Evolutionary conservation across 2,329 filamentous ascomycete species (phyloP).

Genomic region (Helotiales sp.): DNA sequence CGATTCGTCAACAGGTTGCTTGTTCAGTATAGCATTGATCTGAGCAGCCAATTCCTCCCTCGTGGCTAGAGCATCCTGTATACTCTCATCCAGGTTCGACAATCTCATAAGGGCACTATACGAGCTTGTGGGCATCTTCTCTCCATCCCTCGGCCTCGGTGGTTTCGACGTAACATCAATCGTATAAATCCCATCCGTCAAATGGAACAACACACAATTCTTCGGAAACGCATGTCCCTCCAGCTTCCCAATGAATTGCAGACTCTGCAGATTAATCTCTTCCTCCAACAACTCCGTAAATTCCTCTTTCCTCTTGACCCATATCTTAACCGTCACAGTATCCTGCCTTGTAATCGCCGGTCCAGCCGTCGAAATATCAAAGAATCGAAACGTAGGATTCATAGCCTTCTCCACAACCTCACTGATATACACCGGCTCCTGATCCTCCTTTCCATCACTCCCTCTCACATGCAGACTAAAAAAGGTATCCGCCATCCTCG

Average conservation of each 20-base stretch:
- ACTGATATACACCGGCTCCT: conserved; percentile 84
- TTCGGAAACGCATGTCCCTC: conserved; percentile 70
- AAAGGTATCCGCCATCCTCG: conserved; percentile 81
- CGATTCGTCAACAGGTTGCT: conserved; percentile 43
- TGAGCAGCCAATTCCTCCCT: conserved; percentile 73
- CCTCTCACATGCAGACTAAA: conserved; percentile 76
- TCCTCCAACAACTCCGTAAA: conserved; percentile 72
- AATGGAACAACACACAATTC: conserved; percentile 83
- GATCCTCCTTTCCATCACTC: conserved; percentile 37
- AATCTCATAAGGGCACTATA: conserved; percentile 88
- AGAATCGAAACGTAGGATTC: conserved; percentile 88
- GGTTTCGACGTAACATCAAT: conserved; percentile 59
- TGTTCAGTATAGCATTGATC: conserved; percentile 62
- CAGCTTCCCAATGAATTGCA: conserved; percentile 79
- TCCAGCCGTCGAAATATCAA: conserved; percentile 68
- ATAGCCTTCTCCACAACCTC: conserved; percentile 78
- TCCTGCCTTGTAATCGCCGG: conserved; percentile 66
- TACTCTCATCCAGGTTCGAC: conserved; percentile 84
- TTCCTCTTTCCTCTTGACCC: conserved; percentile 59
- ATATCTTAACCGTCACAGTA: conserved; percentile 68
- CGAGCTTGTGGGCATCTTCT: conserved; percentile 65
- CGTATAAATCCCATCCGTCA: conserved; percentile 84
- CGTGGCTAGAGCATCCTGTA: conserved; percentile 83
- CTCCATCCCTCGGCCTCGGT: conserved; percentile 50
- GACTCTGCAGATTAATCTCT: conserved; percentile 63